Evolutionary conservation across 2,329 filamentous ascomycete species (phyloP).

Genomic region (Colletotrichum tropicale): DNA sequence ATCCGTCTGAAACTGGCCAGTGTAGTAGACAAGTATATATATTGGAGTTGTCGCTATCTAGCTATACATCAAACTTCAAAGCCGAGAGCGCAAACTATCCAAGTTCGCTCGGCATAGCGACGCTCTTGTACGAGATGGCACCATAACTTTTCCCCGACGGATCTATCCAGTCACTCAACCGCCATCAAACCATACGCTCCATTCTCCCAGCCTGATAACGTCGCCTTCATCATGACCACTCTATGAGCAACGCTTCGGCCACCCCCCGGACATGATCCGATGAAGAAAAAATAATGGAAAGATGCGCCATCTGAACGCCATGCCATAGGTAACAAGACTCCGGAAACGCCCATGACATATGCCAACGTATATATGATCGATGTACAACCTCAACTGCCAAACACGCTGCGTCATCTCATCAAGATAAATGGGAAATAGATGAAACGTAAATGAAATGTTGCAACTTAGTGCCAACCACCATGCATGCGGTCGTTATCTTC

Average conservation of each 20-base stretch:
- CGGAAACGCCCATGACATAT: neutral
- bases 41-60: slow-evolving; percentile 4
- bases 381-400: slow-evolving; percentile 5
- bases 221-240: neutral
- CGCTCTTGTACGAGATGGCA: neutral
- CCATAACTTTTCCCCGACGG: neutral
- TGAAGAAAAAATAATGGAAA: neutral
- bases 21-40: neutral
- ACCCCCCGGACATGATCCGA: neutral
- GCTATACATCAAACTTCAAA: slow-evolving; percentile 1
- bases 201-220: neutral
- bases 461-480: neutral
- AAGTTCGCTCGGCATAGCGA: neutral
- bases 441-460: neutral
- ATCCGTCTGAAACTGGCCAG: too few species aligned
- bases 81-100: neutral
- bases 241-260: neutral
- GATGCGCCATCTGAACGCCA: slow-evolving; percentile 3
- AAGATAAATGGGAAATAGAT: neutral
- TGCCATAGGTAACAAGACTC: neutral
- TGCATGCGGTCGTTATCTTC: slow-evolving; percentile 35
- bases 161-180: neutral
- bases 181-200: neutral
- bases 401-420: slow-evolving; percentile 19
- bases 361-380: neutral